Conservation (phyloP, 192 early-diverging fungal species). For the Lunasporangiospora selenospora region DNA sequence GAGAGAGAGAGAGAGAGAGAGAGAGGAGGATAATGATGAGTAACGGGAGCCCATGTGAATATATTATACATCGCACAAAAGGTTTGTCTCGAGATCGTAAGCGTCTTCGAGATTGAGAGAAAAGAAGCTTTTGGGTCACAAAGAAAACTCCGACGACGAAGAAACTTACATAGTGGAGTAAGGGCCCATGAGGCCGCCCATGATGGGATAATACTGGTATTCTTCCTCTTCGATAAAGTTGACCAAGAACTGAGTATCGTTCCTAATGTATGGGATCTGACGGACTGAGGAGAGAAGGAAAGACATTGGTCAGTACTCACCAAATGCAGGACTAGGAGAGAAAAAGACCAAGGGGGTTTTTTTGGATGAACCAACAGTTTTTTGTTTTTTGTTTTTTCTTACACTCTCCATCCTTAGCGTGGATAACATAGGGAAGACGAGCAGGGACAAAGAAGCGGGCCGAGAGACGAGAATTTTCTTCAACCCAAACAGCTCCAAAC, state of each 20-base stretch:
- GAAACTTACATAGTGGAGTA: slow-evolving; percentile 36
- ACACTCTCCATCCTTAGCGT: slow-evolving; percentile 48
- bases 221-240: slow-evolving; percentile 43
- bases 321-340: not conserved
- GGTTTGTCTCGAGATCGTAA: too few species aligned
- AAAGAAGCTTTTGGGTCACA: too few species aligned
- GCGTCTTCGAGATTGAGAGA: too few species aligned
- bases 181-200: slow-evolving; percentile 33
- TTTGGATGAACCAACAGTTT: too few species aligned
- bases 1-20: not conserved
- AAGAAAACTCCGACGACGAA: not conserved
- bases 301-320: too few species aligned
- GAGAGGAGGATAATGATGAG: too few species aligned
- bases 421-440: slow-evolving; percentile 38
- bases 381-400: too few species aligned
- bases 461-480: slow-evolving; percentile 28
- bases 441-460: slow-evolving; percentile 44
- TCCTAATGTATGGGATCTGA: slow-evolving; percentile 40
- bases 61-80: too few species aligned
- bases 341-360: too few species aligned
- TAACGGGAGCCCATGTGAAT: too few species aligned
- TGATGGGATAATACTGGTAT: slow-evolving; percentile 31
- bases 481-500: slow-evolving; percentile 39
- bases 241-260: slow-evolving; percentile 43
- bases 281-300: too few species aligned